Base-by-base conservation (phyloP, 345 rosid genomes). In the Lepidium didymum region DNA sequence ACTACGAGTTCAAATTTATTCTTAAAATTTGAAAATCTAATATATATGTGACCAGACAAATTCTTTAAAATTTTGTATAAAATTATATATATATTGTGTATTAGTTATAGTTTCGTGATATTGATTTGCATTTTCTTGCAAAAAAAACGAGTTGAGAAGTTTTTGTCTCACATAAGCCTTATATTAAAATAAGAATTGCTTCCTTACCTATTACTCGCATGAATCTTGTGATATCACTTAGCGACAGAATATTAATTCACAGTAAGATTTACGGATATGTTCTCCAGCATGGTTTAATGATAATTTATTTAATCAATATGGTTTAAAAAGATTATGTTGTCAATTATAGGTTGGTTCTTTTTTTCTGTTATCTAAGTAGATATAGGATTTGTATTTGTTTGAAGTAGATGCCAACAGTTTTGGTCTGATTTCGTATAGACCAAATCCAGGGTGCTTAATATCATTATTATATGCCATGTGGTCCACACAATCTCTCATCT, bases 371-470 rank as follows among this genome's bases (percentile, higher is more conserved):
- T 53, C 71, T 57, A 58, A 41, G 60, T 31, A 49, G 60, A 43
- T 57, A 5, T 57, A 5, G 18, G 33, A 29, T 29, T 40, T 72
- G 38, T 49, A 25, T 0, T 40, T 49, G 50, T 47, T 50, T 4
- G 1, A 59, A 55, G 44, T 62, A 62, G 64, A 55, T 75, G 38
- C 65, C 60, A 53, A 54, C 29, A 75, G 19, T 54, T 47, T 50
- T 62, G 56, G 77, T 68, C 45, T 68, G 63, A 67, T 61, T 68
- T 75, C 8, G 59, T 38, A 13, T 67, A 59, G 73, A 67, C 77
- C 73, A 74, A 59, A 74, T 74, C 73, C 68, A 67, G 68, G 72
- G 40, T 73, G 77, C 46, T 67, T 75, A n/a, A 61, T 37, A 54
- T 45, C 62, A 55, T 43, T 54, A 61, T 31, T 40, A 45, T 67